Conservation (phyloP, 495 filamentous ascomycete species). For the Oleoguttula mirabilis region DNA sequence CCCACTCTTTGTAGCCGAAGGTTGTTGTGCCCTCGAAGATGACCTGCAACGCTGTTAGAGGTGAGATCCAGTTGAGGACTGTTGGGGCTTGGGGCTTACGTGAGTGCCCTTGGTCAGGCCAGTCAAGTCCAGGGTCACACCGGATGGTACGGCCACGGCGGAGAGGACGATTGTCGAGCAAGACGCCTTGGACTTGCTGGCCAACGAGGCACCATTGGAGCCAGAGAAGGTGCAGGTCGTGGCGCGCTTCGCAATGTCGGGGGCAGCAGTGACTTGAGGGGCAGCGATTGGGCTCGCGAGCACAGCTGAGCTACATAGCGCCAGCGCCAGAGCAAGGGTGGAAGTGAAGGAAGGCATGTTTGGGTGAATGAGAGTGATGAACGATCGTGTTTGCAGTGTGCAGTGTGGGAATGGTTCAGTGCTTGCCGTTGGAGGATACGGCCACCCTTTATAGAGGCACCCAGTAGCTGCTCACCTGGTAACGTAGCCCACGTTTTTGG, state of each 20-base stretch:
- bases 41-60: conserved; percentile 24
- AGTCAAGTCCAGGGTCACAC: conserved; percentile 41
- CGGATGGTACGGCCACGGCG: conserved; percentile 40
- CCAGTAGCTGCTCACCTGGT: too few species aligned
- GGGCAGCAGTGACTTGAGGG: conserved; percentile 2
- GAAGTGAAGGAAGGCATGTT: conserved; percentile 5
- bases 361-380: neutral
- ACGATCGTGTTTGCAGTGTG: neutral
- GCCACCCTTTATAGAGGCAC: neutral
- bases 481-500: too few species aligned
- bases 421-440: neutral
- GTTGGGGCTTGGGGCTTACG: conserved; percentile 17
- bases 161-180: conserved; percentile 41
- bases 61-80: neutral
- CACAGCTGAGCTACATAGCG: neutral
- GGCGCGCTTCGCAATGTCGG: conserved; percentile 24
- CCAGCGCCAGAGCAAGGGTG: conserved; percentile 9
- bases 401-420: neutral
- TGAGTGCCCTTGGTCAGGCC: conserved; percentile 35
- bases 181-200: conserved; percentile 34
- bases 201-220: conserved; percentile 29
- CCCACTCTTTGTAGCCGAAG: conserved; percentile 44
- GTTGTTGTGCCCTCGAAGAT: conserved; percentile 42
- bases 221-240: conserved; percentile 40
- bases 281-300: conserved; percentile 6